Base-by-base conservation (phyloP, 345 rosid species). In the Brassica juncea region DNA sequence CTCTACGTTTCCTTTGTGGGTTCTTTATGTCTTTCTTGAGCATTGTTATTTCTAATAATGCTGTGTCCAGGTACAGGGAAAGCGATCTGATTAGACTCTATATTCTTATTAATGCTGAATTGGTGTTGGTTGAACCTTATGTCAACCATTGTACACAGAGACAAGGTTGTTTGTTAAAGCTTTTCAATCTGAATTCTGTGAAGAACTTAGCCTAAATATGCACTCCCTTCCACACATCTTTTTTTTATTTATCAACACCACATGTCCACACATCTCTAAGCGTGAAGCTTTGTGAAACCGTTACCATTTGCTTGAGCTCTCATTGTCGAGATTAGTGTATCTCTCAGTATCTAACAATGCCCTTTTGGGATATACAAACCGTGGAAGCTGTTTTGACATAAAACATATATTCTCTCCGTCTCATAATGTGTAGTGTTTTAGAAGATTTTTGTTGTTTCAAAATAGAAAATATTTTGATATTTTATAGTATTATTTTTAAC, bases 71-170 rank as follows among this genome's bases (percentile, higher is more conserved):
- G 83, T 94, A 92, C 85, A 88, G 82, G 86, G 93, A 89, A 84
- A 90, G 95, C 68, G 87, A 91, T 23, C 82, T 92, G 77, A 85
- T 86, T 77, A 94, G 88, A 87, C 99, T 92, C 35, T 95, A 94
- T 83, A 86, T 94, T 84, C 84, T 81, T 81, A 94, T 94, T 37
- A 94, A 92, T 84, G 89, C 94, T 35, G 97, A 94, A n/a, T 76
- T 72, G 27, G 99, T 94, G 70, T 76, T 72, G 27, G 99, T 94
- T 66, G 97, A 91, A 71, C 97, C 99, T 42, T 85, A 32, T 92
- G 76, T 87, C 99, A 68, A 90, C 99, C 66, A 92, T 92, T 66
- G 97, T 92, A 78, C 99, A 94, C 74, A 88, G 82, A 75, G 99
- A 94, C 81, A 94, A 94, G 92, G 99, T 91, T 76, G 77, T 16